Percentiles rank a stretch among this genome's conserved stretches.
These are phyloP conservation scores for Schizonepeta tenuifolia DNA, from an alignment of 257 asterid species.

Conservation along the genomic window DNA sequence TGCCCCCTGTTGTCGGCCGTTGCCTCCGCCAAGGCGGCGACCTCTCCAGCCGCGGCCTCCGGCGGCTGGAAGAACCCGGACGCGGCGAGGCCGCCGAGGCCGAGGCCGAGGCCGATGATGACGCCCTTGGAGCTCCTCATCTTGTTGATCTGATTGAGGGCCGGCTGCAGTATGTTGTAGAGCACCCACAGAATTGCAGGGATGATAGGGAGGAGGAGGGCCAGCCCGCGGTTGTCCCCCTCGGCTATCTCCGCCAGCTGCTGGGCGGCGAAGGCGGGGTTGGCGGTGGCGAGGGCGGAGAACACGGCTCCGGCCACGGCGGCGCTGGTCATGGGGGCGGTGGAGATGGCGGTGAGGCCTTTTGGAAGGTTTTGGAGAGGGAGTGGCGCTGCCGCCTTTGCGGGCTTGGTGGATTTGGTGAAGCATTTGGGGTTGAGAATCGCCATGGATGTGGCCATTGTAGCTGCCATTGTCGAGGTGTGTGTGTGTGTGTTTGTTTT, in stretches of 20 bases:
- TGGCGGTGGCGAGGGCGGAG: constrained; percentile 65
- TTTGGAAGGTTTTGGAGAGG: constrained; percentile 58
- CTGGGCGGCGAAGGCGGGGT: constrained; percentile 88
- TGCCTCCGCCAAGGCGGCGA: constrained; percentile 60
- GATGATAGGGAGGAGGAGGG: constrained; percentile 69
- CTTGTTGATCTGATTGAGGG: constrained; percentile 75
- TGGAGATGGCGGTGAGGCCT: constrained; percentile 39
- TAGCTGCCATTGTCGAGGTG: constrained; percentile 58
- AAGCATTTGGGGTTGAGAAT: constrained; percentile 65
- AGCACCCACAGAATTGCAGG: constrained; percentile 94
- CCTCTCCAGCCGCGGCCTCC: constrained; percentile 61
- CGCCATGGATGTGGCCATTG: constrained; percentile 74
- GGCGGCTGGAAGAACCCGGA: constrained; percentile 53
- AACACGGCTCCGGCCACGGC: constrained; percentile 77
- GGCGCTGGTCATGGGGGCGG: constrained; percentile 21
- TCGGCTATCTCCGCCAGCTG: constrained; percentile 87
- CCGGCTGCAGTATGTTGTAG: constrained; percentile 86
- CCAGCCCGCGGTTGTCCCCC: constrained; percentile 84
- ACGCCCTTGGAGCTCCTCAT: constrained; percentile 75
- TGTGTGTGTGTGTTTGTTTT: background rate
- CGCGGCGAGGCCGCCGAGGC: constrained; percentile 68
- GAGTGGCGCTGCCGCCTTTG: constrained; percentile 36
- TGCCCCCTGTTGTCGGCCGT: constrained; percentile 77
- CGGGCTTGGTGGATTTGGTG: constrained; percentile 43
- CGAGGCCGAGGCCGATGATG: constrained; percentile 74